Percentiles rank a stretch among this genome's conserved stretches.
Conservation (phyloP, 805 yeast genomes). For the Starmerella bombicola region DNA sequence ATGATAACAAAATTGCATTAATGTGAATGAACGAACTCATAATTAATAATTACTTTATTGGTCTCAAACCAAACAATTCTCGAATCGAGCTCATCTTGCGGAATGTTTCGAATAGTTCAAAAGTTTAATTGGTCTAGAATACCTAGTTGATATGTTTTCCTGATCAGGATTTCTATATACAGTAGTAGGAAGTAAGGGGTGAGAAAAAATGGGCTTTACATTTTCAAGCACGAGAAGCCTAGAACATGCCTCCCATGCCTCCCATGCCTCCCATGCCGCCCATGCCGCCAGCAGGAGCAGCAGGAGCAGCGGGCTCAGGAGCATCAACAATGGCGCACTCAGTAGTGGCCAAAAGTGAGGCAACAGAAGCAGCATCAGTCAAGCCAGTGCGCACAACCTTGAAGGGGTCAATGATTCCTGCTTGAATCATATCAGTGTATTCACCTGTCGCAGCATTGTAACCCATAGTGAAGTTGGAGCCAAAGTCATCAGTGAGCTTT, state of each 20-base stretch:
- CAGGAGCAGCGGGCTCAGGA: constrained; percentile 55
- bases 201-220: neutral
- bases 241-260: constrained; percentile 27
- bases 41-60: too few species aligned
- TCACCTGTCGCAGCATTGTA: constrained; percentile 87
- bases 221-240: neutral
- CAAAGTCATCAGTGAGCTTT: constrained; percentile 47
- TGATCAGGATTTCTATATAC: neutral
- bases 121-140: too few species aligned
- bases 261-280: constrained; percentile 42
- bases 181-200: neutral
- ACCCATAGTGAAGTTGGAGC: constrained; percentile 73
- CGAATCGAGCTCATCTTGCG: too few species aligned
- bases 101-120: too few species aligned
- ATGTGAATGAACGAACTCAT: too few species aligned
- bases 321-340: constrained; percentile 97
- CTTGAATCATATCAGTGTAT: constrained; percentile 87
- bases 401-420: constrained; percentile 97
- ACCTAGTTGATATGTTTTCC: too few species aligned
- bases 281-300: constrained; percentile 49
- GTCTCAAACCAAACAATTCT: too few species aligned
- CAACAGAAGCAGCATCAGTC: constrained; percentile 95
- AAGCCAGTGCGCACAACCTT: constrained; percentile 94
- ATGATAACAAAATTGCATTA: too few species aligned
- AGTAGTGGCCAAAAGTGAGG: constrained; percentile 91